Evolutionary conservation across 768 basidiomycete species (phyloP), one percentile per base, ranked within the genome.

Genomic region (Amanita molliuscula): DNA sequence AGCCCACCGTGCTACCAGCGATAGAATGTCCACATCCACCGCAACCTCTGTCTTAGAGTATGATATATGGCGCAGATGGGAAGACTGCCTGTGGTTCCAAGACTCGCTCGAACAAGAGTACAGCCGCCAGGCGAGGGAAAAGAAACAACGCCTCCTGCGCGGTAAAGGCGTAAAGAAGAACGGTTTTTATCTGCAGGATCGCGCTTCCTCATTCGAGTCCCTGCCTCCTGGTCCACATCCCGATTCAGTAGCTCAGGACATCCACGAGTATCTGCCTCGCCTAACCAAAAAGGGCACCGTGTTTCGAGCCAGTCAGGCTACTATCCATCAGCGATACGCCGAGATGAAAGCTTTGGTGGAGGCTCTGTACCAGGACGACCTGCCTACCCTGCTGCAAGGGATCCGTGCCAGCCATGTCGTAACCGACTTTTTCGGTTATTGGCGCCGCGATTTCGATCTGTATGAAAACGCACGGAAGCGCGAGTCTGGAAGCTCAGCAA

Each of bases 191-290:
- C 77, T 80, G 52, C 75, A 79, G 28, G 82, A 88, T 59, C 70
- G 73, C 50, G 88, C 88, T 1, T 81, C 88, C 1, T 90, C 88
- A 11, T 91, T 84, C 71, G 88, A 90, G 47, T 89, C 87, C 1
- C 73, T 91, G 16, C 88, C 88, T 10, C 83, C 84, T 6, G 88
- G 87, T 6, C 88, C 88, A n/a, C 75, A 87, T 57, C 85, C 86
- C 4, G 77, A 75, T 43, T 80, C 81, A 11, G 75, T 90, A 37
- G 79, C 80, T n/a, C 75, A 70, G 45, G 77, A 85, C 52, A 73
- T 89, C 36, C 85, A 88, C 57, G 56, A 74, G 4, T 65, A 79
- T 57, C 60, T 91, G 2, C 88, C 88, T 16, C 71, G 70, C 48
- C 71, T 91, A 35, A 76, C 78, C 2, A 85, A 82, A 65, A 86